Evolutionary conservation across 148 eudicot species (phyloP).

Genomic region (Rheum nobile): DNA sequence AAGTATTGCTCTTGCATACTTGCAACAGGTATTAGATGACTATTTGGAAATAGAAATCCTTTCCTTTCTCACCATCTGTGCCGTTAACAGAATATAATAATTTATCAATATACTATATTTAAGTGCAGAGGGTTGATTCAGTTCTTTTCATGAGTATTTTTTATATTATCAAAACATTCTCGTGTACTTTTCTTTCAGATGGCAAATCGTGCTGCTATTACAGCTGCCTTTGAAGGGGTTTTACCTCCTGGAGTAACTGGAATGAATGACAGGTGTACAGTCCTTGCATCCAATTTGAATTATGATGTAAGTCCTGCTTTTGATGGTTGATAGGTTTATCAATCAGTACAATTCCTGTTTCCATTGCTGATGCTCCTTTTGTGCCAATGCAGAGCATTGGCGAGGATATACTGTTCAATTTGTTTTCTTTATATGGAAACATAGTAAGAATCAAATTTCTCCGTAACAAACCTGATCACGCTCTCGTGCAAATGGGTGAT

Average conservation of each 20-base stretch:
- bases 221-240: constrained; percentile 81
- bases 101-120: too few relatives aligned
- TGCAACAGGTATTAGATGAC: too few relatives aligned
- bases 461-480: constrained; percentile 89
- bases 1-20: not conserved
- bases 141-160: not conserved
- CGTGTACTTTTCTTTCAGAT: constrained; percentile 26
- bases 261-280: constrained; percentile 86
- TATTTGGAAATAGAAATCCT: too few relatives aligned
- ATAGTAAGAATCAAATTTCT: constrained; percentile 88
- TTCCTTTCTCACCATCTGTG: too few relatives aligned
- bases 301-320: constrained; percentile 50
- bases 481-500: constrained; percentile 87
- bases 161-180: not conserved
- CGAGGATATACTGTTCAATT: constrained; percentile 86
- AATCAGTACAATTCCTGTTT: not conserved
- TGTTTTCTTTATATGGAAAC: constrained; percentile 93
- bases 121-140: not conserved
- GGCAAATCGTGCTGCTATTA: constrained; percentile 75
- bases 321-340: not conserved
- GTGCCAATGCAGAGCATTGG: constrained; percentile 46
- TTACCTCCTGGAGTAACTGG: constrained; percentile 94
- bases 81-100: too few relatives aligned
- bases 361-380: not conserved
- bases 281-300: constrained; percentile 79